Percentiles rank a stretch among this genome's conserved stretches.
phyloP scores from a whole-genome alignment of 495 filamentous ascomycete species.

The Barbatosphaeria neglecta region DNA sequence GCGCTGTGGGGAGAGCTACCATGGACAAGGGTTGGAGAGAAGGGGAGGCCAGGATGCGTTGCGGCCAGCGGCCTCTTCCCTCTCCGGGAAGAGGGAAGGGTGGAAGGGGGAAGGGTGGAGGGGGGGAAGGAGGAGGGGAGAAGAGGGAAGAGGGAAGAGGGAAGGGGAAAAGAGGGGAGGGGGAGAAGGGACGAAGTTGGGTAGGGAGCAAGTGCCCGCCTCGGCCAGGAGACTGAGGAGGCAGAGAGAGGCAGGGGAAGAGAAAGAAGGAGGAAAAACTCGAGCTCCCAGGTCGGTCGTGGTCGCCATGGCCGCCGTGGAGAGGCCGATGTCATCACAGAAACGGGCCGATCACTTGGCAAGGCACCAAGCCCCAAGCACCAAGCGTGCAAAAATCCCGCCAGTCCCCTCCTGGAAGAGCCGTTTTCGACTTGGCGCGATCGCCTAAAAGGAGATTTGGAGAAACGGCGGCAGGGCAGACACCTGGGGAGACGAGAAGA shows the following conservation, averaged over 20 bases:
- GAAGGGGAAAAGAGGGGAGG: neutral
- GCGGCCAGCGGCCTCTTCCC: too few relatives aligned
- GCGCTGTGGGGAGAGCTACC: too few relatives aligned
- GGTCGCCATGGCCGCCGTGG: neutral
- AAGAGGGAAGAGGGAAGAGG: neutral
- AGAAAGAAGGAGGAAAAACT: neutral
- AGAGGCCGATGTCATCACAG: neutral
- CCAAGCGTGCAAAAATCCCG: too few relatives aligned
- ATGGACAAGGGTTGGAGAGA: too few relatives aligned
- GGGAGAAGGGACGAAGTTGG: too few relatives aligned
- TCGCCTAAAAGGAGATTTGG: neutral
- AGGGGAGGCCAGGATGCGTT: too few relatives aligned
- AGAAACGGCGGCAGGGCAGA: too few relatives aligned
- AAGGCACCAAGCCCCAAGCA: neutral
- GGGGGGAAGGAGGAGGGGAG: neutral
- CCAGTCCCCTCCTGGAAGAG: too few relatives aligned
- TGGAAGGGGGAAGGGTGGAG: too few relatives aligned
- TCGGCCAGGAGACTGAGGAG: too few relatives aligned
- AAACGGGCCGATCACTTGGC: constrained; percentile 1
- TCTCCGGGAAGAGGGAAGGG: too few relatives aligned
- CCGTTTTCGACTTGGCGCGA: neutral
- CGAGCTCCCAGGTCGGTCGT: neutral
- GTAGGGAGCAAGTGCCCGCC: too few relatives aligned
- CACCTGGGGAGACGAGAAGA: neutral
- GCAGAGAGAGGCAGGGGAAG: neutral